Conservation (phyloP, 2,329 filamentous ascomycete genomes). For the Diaporthe citriasiana region DNA sequence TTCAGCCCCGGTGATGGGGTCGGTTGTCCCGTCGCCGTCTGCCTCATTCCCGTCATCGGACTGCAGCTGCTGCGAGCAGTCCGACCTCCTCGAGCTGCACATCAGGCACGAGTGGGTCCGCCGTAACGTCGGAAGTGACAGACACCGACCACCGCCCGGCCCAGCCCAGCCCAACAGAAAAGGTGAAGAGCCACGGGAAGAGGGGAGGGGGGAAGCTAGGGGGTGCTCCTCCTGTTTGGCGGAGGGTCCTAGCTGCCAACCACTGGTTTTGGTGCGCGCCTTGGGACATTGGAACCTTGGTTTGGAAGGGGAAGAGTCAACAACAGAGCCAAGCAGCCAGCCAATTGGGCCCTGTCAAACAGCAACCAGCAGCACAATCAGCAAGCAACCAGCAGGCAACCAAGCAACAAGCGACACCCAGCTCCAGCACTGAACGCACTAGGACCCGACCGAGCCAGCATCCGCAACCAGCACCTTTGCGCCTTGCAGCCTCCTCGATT, state of each 20-base stretch:
- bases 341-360: conserved; percentile 20
- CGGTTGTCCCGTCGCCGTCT: not conserved
- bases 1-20: not conserved
- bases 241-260: not conserved
- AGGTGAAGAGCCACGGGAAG: not conserved
- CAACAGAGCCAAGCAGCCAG: conserved; percentile 28
- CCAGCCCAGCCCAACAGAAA: conserved; percentile 14
- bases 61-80: conserved; percentile 22
- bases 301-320: not conserved
- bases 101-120: conserved; percentile 34
- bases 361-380: conserved; percentile 5
- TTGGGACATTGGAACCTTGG: not conserved
- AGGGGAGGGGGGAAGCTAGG: conserved; percentile 5
- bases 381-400: conserved; percentile 8
- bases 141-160: conserved; percentile 34
- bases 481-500: conserved; percentile 39
- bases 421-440: not conserved
- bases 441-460: not conserved
- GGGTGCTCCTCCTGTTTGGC: not conserved
- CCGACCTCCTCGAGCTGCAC: conserved; percentile 34
- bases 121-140: conserved; percentile 11
- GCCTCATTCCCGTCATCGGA: not conserved
- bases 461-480: conserved; percentile 1
- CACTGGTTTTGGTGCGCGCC: not conserved
- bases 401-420: conserved; percentile 5